Evolutionary conservation across 306 rosid genomes (phyloP).

Genomic region (Cicer yamashitae): DNA sequence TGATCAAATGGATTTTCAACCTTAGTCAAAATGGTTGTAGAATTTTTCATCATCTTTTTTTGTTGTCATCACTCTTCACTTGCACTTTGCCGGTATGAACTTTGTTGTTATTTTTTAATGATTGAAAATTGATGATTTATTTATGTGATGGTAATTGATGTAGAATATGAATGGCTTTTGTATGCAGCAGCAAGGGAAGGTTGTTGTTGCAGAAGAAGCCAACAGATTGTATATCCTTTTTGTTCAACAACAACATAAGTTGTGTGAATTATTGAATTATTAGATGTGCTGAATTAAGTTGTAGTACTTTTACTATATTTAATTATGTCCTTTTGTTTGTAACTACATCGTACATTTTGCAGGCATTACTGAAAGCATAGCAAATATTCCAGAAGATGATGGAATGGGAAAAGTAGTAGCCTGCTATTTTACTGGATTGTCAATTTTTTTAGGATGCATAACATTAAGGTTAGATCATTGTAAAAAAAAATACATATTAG

Average conservation of each 20-base stretch:
- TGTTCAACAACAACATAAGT: not conserved
- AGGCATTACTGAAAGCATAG: conserved; percentile 31
- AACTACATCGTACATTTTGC: conserved; percentile 45
- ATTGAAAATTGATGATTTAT: not conserved
- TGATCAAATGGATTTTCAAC: conserved; percentile 76
- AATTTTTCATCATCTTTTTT: not conserved
- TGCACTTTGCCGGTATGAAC: conserved; percentile 43
- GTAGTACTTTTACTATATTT: not conserved
- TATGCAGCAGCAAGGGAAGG: conserved; percentile 59
- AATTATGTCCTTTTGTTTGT: conserved; percentile 2
- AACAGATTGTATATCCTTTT: conserved; percentile 65
- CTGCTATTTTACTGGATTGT: conserved; percentile 20
- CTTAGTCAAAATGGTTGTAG: conserved; percentile 17
- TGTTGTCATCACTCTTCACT: not conserved
- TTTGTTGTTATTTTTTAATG: conserved; percentile 5
- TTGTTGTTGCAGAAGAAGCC: conserved; percentile 59
- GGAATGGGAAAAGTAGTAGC: conserved; percentile 7
- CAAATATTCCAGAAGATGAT: conserved; percentile 12
- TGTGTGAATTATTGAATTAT: conserved; percentile 13
- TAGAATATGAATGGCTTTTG: conserved; percentile 44
- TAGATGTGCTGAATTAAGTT: not conserved
- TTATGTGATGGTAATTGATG: conserved; percentile 43
- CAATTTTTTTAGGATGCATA: not conserved
- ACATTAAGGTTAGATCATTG: no score
- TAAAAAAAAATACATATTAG: no score